Evolutionary conservation across 225 moss, liverwort and hornwort genomes (phyloP), one percentile per base, ranked within the genome.

Genomic region (Rhytidiadelphus loreus): DNA sequence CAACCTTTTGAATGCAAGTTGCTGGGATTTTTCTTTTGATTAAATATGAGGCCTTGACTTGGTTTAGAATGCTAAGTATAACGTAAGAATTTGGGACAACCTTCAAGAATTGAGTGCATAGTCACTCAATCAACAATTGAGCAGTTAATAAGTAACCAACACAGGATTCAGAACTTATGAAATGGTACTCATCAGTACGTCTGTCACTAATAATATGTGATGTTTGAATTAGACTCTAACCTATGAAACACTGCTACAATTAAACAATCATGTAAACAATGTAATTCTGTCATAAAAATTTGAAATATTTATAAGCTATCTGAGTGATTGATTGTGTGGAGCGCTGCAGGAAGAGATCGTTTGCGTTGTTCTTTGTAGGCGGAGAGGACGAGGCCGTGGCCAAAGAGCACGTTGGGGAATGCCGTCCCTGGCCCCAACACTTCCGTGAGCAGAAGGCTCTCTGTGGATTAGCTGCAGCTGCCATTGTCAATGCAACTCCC

Each of bases 381-480:
- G 93, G 91, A 18, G 95, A 93, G 72, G 93, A 92, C 55, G 93
- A 93, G 73, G 69, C 86, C 6, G 91, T 91, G 64, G 95, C 92
- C 24, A 88, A 91, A 75, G 91, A 93, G 91, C 92, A 93, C 44
- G 91, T 95, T 18, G 93, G 92, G 11, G 92, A 93, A 12, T 91
- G 91, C 86, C 93, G 92, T 30, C 92, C 93, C 8, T 95, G 93
- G 92, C 95, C 95, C 4, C 93, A 91, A 9, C 90, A 86, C 24
- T 95, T 95, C 73, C 93, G 95, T 41, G 93, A 95, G 88, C 91
- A 89, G 87, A 95, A 95, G 89, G 87, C 86, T 5, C 89, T 92
- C 11, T 93, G 93, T 75, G 95, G 95, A 82, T 83, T 95, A 80
- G 95, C 93, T 8, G 93, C 93, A 58, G 95, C 95, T 33, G 95